Base-by-base conservation (phyloP, 2,329 filamentous ascomycete genomes). In the Sporothrix phasma region DNA sequence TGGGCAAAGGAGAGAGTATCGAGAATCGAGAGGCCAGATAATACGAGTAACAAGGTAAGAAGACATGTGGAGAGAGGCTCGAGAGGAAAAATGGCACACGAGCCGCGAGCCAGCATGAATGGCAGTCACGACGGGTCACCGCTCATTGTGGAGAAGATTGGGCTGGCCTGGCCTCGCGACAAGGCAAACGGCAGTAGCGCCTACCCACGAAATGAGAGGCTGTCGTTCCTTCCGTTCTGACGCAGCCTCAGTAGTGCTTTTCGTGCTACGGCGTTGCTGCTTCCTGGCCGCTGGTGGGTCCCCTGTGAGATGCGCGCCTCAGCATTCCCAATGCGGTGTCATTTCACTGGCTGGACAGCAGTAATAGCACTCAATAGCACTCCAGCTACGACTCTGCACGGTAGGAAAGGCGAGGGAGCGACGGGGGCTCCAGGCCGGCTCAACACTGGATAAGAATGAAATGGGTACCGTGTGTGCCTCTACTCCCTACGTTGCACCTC, bases 121-220 rank as follows among this genome's bases (percentile, higher is more conserved):
- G 37, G 61, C 34, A 62, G 46, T 22, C 61, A n/a, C 59, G 24
- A 51, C 41, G 24, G 26, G 59, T 51, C 41, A 62, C 60, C 60
- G 60, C 60, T 51, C 43, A 26, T 37, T 61, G 29, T 22, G 43
- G 46, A 34, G 24, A 37, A 61, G 59, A 61, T 61, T 61, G 59
- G 59, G 45, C 37, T 15, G 24, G 54, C 54, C 15, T 41, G 54
- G 54, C 37, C 54, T 45, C 54, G 45, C 41, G 29, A 54, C 24
- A 51, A 64, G 47, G 63, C 63, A 60, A 39, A 39, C 49, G 62
- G 54, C 62, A 64, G 62, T 60, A 64, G 63, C 63, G 63, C 58
- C 41, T 64, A 58, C 49, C 58, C 19, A 15, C 10, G 56, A 45
- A 61, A 51, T 45, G 49, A 62, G 49, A 47, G 29, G 49, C 49